A percentile compares a stretch with the other conserved stretches of the same genome.
Conservation (phyloP, 2,329 filamentous ascomycete genomes). For the Dactylellina leptospora region DNA sequence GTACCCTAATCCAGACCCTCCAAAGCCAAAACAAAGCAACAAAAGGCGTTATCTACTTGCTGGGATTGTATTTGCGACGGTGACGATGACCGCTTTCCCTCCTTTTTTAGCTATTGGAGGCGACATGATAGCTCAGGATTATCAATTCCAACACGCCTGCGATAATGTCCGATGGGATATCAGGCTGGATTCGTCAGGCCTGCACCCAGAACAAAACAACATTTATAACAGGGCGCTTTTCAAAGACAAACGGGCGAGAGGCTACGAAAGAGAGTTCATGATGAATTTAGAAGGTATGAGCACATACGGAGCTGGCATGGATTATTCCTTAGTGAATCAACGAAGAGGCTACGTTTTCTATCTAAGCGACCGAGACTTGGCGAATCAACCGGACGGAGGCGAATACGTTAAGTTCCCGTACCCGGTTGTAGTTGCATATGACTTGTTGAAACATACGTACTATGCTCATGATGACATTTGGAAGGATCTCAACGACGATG, state of each 20-base stretch:
- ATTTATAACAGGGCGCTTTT: slow-evolving; percentile 48
- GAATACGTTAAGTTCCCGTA: slow-evolving; percentile 40
- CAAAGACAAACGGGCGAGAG: slow-evolving; percentile 32
- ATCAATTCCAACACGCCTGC: slow-evolving; percentile 44
- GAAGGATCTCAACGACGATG: slow-evolving; percentile 44
- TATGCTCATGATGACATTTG: slow-evolving; percentile 47
- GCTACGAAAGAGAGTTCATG: slow-evolving; percentile 47
- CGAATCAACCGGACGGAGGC: slow-evolving; percentile 39
- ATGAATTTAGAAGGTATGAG: slow-evolving; percentile 51
- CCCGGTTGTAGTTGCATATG: slow-evolving; percentile 47
- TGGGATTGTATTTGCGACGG: background rate
- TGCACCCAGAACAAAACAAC: slow-evolving; percentile 45
- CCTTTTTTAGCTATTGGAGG: slow-evolving; percentile 44
- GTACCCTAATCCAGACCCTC: background rate
- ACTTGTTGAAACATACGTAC: slow-evolving; percentile 46
- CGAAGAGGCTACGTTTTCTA: slow-evolving; percentile 49
- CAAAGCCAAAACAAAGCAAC: too few species aligned
- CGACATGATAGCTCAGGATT: slow-evolving; percentile 43
- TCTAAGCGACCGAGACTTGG: slow-evolving; percentile 30
- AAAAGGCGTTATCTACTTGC: slow-evolving; percentile 17
- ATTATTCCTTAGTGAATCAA: slow-evolving; percentile 31
- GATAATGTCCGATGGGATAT: slow-evolving; percentile 42
- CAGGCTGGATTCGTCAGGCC: slow-evolving; percentile 40
- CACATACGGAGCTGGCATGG: slow-evolving; percentile 34
- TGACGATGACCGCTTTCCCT: slow-evolving; percentile 31